Evolutionary conservation across 176 grass and related monocot species (phyloP), one percentile per base, ranked within the genome.

Genomic region (Cymbopogon citratus): DNA sequence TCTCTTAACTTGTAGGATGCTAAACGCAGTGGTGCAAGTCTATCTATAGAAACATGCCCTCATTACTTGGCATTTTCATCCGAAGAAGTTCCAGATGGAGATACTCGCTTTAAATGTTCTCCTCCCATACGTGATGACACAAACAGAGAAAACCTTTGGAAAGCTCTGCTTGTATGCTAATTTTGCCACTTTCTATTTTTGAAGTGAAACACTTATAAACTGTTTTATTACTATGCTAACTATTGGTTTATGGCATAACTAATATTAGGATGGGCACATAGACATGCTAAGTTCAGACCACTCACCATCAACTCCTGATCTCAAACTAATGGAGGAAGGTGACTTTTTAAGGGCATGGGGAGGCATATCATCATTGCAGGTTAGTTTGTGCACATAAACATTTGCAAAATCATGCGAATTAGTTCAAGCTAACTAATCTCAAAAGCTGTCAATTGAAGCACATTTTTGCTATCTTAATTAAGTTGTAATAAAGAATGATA

Each of bases 251-350:
- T 66, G 67, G 3, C 12, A 62, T 67, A 35, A 2, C 35, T 49
- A 3, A 26, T 85, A 66, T 52, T 60, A 99, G 96, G 92, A 99
- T 28, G 92, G 88, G 13, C 89, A 99, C 40, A 93, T 99, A 73
- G 96, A 99, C 88, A 93, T 99, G 96, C 80, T 99, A 70, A 99
- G 96, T 69, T 99, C 96, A 16, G 96, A 99, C 77, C 96, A 99
- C 78, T 99, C 96, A n/a, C 96, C 96, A 3, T 91, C 96, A 25
- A 69, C 87, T 66, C 92, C 96, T 68, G 91, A 93, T 62, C 88
- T 99, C 60, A 99, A 99, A 75, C 82, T 95, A 26, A 88, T 95
- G 88, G 90, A 93, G 33, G 89, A 99, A 93, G 96, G 96, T 27
- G 79, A 95, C 38, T 99, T 99, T 88, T 83, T 99, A 71, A 93